These are phyloP conservation scores for Cicer cuneatum DNA, from an alignment of 306 rosid species.

Conservation along the genomic window DNA sequence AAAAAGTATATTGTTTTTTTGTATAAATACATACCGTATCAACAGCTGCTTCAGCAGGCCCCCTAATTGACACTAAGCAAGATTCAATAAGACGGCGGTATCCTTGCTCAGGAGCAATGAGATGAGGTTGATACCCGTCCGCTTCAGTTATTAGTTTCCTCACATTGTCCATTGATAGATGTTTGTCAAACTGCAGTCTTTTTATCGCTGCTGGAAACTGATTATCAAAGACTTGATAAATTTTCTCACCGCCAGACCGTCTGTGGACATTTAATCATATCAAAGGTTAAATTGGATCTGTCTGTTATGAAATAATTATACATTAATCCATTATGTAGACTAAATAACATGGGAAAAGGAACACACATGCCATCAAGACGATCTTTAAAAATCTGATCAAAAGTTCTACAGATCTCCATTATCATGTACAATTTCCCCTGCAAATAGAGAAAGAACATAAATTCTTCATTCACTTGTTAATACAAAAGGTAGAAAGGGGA, in stretches of 20 bases:
- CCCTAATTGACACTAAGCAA: constrained; percentile 77
- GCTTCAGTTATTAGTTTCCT: constrained; percentile 94
- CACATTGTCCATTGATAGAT: constrained; percentile 88
- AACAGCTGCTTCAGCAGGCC: constrained; percentile 98
- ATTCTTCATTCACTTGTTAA: constrained; percentile 24
- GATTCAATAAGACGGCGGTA: constrained; percentile 98
- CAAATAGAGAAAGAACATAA: constrained; percentile 42
- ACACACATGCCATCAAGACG: constrained; percentile 97
- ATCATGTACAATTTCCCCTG: constrained; percentile 90
- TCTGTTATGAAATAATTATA: constrained; percentile 1
- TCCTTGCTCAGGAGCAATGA: constrained; percentile 99
- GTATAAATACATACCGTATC: constrained; percentile 69
- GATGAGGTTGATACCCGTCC: constrained; percentile 98
- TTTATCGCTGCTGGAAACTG: constrained; percentile 97
- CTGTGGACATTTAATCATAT: constrained; percentile 55
- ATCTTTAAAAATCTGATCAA: constrained; percentile 91
- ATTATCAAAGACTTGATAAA: constrained; percentile 88
- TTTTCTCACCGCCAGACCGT: constrained; percentile 90
- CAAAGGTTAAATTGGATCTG: constrained; percentile 37
- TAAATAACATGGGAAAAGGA: constrained; percentile 21
- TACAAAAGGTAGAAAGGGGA: not conserved
- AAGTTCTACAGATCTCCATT: constrained; percentile 91
- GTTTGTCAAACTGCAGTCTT: constrained; percentile 94
- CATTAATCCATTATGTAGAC: constrained; percentile 6
- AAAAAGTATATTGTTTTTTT: not conserved